Percentiles rank a stretch among this genome's conserved stretches.
Evolutionary conservation across 345 rosid species (phyloP).

Genomic region (Chamaenerion angustifolium): DNA sequence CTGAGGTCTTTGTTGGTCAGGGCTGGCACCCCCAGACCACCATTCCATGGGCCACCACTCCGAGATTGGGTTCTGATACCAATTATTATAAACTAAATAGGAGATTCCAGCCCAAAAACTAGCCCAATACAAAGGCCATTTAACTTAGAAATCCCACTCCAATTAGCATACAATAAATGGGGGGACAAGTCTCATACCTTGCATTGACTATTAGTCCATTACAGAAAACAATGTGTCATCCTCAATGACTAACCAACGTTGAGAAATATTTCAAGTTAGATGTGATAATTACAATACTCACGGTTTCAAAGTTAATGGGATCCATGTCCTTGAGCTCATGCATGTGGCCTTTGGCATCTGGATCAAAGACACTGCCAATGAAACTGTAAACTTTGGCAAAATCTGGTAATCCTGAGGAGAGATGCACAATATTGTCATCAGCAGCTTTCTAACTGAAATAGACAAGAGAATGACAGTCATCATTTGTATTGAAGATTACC

Average conservation of each 20-base stretch:
- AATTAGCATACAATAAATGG: no score
- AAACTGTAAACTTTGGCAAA: constrained; percentile 84
- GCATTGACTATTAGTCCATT: no score
- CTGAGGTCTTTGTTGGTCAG: no score
- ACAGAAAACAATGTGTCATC: neutral
- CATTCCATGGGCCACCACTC: no score
- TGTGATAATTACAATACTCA: constrained; percentile 19
- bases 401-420: constrained; percentile 58
- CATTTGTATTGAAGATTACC: constrained; percentile 22
- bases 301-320: constrained; percentile 88
- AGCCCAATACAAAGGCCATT: no score
- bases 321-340: constrained; percentile 94
- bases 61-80: no score
- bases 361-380: constrained; percentile 91
- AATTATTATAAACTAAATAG: no score
- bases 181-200: no score
- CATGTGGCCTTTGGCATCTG: constrained; percentile 47
- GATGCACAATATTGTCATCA: constrained; percentile 3
- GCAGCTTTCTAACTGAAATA: constrained; percentile 1
- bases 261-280: neutral
- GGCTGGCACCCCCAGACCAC: no score
- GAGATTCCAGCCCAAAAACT: no score
- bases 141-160: no score
- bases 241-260: neutral
- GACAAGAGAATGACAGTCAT: neutral